phyloP scores from a whole-genome alignment of 2,329 filamentous ascomycete species.

The Akanthomyces muscarius region DNA sequence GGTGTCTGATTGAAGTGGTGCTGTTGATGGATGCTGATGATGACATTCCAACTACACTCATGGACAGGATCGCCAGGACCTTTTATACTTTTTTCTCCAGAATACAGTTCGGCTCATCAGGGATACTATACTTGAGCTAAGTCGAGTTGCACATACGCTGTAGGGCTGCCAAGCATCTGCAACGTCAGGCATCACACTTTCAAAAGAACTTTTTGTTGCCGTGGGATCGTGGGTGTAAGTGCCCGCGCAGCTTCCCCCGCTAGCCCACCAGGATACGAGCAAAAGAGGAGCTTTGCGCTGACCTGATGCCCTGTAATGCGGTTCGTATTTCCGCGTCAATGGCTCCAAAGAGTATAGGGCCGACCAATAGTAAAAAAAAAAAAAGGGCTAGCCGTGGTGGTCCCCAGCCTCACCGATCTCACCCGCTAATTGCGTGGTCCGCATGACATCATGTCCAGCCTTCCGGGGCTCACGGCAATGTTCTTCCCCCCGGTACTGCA shows the following conservation, averaged over 20 bases:
- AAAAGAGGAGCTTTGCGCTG: neutral
- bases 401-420: constrained; percentile 3
- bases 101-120: neutral
- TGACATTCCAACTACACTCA: neutral
- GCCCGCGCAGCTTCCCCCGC: neutral
- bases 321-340: constrained; percentile 2
- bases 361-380: neutral
- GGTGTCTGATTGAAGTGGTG: neutral
- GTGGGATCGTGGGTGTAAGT: neutral
- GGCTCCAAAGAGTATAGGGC: neutral
- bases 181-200: neutral
- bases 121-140: neutral
- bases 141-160: neutral
- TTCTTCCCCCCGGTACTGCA: neutral
- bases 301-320: neutral
- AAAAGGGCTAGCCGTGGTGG: neutral
- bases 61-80: neutral
- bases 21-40: neutral
- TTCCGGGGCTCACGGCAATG: neutral
- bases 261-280: constrained; percentile 2
- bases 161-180: neutral
- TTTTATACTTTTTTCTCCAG: neutral
- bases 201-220: neutral
- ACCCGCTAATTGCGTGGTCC: neutral
- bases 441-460: constrained; percentile 7